phyloP scores from a whole-genome alignment of 108 stramenopile genomes.

The Pseudonitzschia multistriata region DNA sequence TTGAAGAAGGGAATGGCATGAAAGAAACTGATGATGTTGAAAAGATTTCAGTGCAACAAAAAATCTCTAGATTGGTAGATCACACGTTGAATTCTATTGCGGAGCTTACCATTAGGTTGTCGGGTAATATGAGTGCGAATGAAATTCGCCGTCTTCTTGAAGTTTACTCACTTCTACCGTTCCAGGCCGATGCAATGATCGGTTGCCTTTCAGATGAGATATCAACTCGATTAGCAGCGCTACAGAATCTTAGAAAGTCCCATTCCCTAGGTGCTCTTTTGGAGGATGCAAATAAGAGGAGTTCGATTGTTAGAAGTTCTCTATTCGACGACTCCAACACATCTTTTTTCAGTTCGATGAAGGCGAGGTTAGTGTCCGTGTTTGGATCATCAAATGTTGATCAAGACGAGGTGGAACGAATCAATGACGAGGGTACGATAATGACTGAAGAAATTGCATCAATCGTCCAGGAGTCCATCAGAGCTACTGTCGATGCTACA shows the following conservation, averaged over 20 bases:
- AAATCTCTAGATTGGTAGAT: constrained; percentile 9
- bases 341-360: constrained; percentile 18
- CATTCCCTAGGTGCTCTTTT: constrained; percentile 16
- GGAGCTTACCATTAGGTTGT: neutral
- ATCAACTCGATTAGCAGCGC: neutral
- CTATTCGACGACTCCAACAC: constrained; percentile 14
- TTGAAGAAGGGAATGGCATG: neutral
- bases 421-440: constrained; percentile 8
- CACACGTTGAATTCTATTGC: constrained; percentile 2
- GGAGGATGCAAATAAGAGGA: constrained; percentile 13
- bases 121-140: constrained; percentile 14
- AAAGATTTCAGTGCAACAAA: neutral
- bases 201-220: constrained; percentile 27
- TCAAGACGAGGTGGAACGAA: constrained; percentile 2
- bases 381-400: constrained; percentile 10
- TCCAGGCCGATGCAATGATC: constrained; percentile 39
- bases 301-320: constrained; percentile 12
- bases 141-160: constrained; percentile 33
- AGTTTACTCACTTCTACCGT: constrained; percentile 36
- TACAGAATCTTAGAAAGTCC: neutral
- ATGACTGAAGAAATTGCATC: constrained; percentile 22
- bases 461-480: constrained; percentile 24
- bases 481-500: constrained; percentile 9
- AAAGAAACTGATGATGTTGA: neutral
- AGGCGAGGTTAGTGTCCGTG: constrained; percentile 16